Percentiles rank a stretch among this genome's conserved stretches.
phyloP scores from a whole-genome alignment of 2,329 filamentous ascomycete species.

The Neoarthrinium moseri region DNA sequence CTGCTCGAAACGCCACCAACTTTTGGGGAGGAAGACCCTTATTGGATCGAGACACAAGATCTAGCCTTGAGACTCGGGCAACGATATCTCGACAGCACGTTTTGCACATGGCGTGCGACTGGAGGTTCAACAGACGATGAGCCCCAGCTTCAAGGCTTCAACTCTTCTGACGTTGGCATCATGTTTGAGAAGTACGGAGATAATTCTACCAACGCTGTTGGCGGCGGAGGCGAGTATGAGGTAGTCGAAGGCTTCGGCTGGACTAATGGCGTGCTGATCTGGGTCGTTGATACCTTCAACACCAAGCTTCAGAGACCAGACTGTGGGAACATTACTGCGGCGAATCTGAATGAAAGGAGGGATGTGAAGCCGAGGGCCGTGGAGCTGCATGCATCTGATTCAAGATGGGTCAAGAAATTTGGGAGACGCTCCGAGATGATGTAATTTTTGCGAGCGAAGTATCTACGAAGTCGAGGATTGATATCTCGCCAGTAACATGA shows the following conservation, averaged over 20 bases:
- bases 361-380: background rate
- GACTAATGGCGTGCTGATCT: constrained; percentile 68
- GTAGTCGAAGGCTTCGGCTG: constrained; percentile 71
- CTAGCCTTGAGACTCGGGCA: constrained; percentile 60
- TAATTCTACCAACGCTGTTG: constrained; percentile 57
- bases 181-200: constrained; percentile 73
- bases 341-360: constrained; percentile 23
- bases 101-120: constrained; percentile 69
- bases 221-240: constrained; percentile 66
- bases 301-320: constrained; percentile 53
- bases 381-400: constrained; percentile 10
- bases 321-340: constrained; percentile 49
- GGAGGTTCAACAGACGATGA: constrained; percentile 57
- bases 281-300: constrained; percentile 62
- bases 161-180: constrained; percentile 46
- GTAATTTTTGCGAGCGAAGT: too few species aligned
- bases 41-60: constrained; percentile 51
- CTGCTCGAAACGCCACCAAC: constrained; percentile 59
- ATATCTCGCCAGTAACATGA: too few species aligned
- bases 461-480: too few species aligned
- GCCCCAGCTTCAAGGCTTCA: constrained; percentile 47
- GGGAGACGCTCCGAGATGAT: background rate
- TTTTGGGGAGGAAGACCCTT: constrained; percentile 50
- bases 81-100: constrained; percentile 65
- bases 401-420: constrained; percentile 11